Conservation (phyloP, 2,329 filamentous ascomycete genomes). For the Aureobasidium sp. region DNA sequence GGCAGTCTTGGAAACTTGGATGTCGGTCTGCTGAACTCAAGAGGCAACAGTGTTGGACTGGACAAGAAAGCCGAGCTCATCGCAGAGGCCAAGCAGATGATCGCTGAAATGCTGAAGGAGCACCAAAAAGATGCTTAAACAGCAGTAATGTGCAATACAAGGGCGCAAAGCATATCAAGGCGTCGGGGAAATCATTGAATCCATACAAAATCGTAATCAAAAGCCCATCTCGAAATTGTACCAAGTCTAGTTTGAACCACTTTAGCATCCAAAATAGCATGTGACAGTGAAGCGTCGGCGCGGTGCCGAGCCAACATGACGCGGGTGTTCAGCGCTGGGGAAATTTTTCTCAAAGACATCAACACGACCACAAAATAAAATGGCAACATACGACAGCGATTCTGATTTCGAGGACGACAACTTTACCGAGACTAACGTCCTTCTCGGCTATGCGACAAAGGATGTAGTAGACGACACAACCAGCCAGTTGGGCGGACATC, state of each 20-base stretch:
- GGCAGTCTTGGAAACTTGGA: conserved; percentile 54
- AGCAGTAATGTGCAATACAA: not conserved
- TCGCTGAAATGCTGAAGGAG: conserved; percentile 30
- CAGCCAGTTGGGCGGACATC: conserved; percentile 78
- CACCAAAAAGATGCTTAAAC: not conserved
- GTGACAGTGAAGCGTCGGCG: not conserved
- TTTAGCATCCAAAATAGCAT: not conserved
- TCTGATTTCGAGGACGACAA: conserved; percentile 68
- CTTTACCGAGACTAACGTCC: conserved; percentile 74
- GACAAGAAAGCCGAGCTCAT: conserved; percentile 80
- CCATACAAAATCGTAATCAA: not conserved
- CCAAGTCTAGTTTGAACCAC: not conserved
- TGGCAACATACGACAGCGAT: conserved; percentile 62
- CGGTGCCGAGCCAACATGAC: not conserved
- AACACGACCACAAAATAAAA: conserved; percentile 25
- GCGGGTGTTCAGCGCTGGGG: not conserved
- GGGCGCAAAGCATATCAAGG: not conserved
- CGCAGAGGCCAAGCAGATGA: conserved; percentile 49
- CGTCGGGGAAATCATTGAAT: not conserved
- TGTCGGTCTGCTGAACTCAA: conserved; percentile 81
- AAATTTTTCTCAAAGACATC: conserved; percentile 8
- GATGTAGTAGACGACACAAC: conserved; percentile 73
- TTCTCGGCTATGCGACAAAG: conserved; percentile 80
- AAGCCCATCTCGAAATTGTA: not conserved
- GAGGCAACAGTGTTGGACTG: conserved; percentile 69